These are phyloP conservation scores for Psilocybe subaeruginosa DNA, from an alignment of 768 basidiomycete genomes.

Conservation along the genomic window DNA sequence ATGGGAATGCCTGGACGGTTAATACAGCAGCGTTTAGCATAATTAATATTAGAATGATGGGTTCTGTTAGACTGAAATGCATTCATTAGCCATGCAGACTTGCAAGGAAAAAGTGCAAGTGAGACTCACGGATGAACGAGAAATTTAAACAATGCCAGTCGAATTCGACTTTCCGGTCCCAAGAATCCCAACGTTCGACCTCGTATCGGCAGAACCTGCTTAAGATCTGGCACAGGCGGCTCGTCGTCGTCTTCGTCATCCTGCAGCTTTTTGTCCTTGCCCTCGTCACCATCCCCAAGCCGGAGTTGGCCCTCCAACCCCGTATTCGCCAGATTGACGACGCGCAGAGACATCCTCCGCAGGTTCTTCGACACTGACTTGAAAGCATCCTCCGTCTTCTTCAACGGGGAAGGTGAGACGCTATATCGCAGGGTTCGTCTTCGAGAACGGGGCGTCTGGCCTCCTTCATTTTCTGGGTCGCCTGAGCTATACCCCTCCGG, in stretches of 20 bases:
- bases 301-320: conserved; percentile 64
- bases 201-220: conserved; percentile 55
- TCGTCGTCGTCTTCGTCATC: conserved; percentile 41
- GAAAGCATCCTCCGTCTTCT: conserved; percentile 61
- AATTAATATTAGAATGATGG: conserved; percentile 80
- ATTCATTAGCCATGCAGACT: neutral
- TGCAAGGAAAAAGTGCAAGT: neutral
- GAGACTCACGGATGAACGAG: conserved; percentile 71
- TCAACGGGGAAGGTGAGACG: conserved; percentile 57
- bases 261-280: conserved; percentile 28
- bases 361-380: conserved; percentile 60
- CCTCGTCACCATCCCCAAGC: conserved; percentile 51
- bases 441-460: conserved; percentile 38
- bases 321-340: conserved; percentile 75
- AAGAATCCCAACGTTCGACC: conserved; percentile 82
- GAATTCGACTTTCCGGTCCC: conserved; percentile 65
- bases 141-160: conserved; percentile 66
- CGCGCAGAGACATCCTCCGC: conserved; percentile 70
- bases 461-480: conserved; percentile 56
- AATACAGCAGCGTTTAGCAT: conserved; percentile 82
- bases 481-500: conserved; percentile 31
- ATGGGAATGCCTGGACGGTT: conserved; percentile 74
- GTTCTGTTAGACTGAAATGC: conserved; percentile 65
- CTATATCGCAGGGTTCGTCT: conserved; percentile 56
- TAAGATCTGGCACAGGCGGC: conserved; percentile 42